These are phyloP conservation scores for Phytophthora pseudosyringae DNA, from an alignment of 352 stramenopile genomes.

Conservation along the genomic window DNA sequence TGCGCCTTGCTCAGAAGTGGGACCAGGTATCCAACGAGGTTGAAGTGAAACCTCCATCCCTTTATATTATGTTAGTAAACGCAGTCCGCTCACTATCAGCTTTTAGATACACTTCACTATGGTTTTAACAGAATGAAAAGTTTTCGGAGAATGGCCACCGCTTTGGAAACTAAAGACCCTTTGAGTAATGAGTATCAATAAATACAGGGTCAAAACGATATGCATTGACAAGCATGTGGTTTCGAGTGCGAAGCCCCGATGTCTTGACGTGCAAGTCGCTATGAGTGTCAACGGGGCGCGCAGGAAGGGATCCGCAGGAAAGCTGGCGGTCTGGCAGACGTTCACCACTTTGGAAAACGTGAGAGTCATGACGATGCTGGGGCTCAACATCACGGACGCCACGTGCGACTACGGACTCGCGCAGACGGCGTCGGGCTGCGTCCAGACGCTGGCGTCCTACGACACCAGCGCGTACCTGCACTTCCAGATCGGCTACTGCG, in stretches of 20 bases:
- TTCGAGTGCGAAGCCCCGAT: constrained; percentile 5
- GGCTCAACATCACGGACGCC: constrained; percentile 44
- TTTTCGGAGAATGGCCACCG: not conserved
- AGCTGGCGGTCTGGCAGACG: not conserved
- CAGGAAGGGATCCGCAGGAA: constrained; percentile 26
- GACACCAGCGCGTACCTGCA: constrained; percentile 35
- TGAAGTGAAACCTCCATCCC: constrained; percentile 9
- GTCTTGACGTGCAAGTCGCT: constrained; percentile 14
- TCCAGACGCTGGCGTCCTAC: constrained; percentile 51
- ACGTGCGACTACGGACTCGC: constrained; percentile 68
- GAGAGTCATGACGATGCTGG: constrained; percentile 23
- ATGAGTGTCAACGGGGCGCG: not conserved
- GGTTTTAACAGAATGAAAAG: not conserved
- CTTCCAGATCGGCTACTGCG: constrained; percentile 52
- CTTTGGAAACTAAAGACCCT: not conserved
- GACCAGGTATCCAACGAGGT: constrained; percentile 9
- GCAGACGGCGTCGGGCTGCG: constrained; percentile 42
- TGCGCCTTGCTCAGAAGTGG: constrained; percentile 11
- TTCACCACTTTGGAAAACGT: constrained; percentile 19
- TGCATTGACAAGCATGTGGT: constrained; percentile 18
- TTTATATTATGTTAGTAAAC: constrained; percentile 1
- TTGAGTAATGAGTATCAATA: not conserved
- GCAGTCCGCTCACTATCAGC: not conserved
- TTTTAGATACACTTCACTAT: not conserved
- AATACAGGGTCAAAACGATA: constrained; percentile 4